Evolutionary conservation across 306 rosid species (phyloP).

Genomic region (Sicyos edulis): DNA sequence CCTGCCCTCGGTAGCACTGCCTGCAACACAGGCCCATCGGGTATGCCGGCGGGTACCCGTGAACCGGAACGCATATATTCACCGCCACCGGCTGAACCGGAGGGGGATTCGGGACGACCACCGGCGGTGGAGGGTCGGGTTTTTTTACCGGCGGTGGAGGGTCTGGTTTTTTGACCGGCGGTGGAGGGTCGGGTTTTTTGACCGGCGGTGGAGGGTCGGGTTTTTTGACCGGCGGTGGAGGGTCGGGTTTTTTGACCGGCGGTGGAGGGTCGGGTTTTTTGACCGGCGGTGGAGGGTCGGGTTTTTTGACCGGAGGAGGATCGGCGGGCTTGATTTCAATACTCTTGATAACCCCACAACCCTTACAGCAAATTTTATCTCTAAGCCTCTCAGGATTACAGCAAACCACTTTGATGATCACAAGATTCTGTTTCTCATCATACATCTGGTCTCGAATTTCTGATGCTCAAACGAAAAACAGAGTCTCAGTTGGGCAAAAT

Average conservation of each 20-base stretch:
- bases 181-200: too few species aligned
- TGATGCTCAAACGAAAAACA: slow-evolving; percentile 27
- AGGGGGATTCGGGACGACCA: neutral
- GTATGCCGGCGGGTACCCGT: slow-evolving; percentile 26
- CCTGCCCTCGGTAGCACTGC: slow-evolving; percentile 29
- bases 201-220: too few species aligned
- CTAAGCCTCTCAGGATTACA: slow-evolving; percentile 69
- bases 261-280: too few species aligned
- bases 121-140: slow-evolving; percentile 10
- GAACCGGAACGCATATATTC: too few species aligned
- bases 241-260: too few species aligned
- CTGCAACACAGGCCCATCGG: slow-evolving; percentile 29
- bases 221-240: too few species aligned
- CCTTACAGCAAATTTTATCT: slow-evolving; percentile 51
- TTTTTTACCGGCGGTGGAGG: too few species aligned
- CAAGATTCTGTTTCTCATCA: slow-evolving; percentile 30
- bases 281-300: slow-evolving; percentile 7
- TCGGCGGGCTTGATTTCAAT: slow-evolving; percentile 43
- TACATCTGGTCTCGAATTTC: slow-evolving; percentile 55
- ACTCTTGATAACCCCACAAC: slow-evolving; percentile 48
- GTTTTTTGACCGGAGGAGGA: slow-evolving; percentile 21
- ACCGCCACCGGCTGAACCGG: neutral
- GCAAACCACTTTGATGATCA: slow-evolving; percentile 59
- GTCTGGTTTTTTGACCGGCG: too few species aligned
- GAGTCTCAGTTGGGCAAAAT: too few species aligned